Evolutionary conservation across 1,284 basidiomycete genomes (phyloP).

Genomic region (Filobasidium uniguttulatum): DNA sequence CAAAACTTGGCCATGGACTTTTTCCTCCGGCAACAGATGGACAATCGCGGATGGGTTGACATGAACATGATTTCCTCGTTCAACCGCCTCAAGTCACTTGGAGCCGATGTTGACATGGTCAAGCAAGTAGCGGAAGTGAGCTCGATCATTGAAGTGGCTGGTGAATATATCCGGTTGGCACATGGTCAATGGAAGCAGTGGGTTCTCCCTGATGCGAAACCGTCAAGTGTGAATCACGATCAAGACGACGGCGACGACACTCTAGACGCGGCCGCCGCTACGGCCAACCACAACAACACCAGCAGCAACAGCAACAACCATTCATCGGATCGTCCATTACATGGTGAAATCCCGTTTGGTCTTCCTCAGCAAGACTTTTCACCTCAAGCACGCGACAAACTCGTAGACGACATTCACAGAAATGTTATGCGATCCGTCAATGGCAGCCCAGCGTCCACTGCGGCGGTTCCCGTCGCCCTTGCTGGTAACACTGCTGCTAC

Average conservation of each 20-base stretch:
- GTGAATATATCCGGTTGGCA: conserved; percentile 50
- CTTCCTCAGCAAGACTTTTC: conserved; percentile 7
- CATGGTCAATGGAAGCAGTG: conserved; percentile 49
- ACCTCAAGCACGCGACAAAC: conserved; percentile 10
- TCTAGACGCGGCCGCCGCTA: background rate
- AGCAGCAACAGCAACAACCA: conserved; percentile 5
- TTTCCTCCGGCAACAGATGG: conserved; percentile 78
- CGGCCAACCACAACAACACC: too few relatives aligned
- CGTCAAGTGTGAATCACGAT: too few relatives aligned
- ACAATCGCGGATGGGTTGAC: conserved; percentile 71
- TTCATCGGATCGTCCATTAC: too few relatives aligned
- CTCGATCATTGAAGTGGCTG: conserved; percentile 55
- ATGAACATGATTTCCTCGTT: conserved; percentile 69
- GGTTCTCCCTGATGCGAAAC: conserved; percentile 54
- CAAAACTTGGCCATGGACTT: conserved; percentile 75
- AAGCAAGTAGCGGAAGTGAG: conserved; percentile 57
- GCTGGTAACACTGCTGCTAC: background rate
- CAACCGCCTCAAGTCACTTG: conserved; percentile 62
- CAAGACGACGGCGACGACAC: conserved; percentile 10
- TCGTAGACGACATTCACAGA: conserved; percentile 14
- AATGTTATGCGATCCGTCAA: conserved; percentile 11
- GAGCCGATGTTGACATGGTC: conserved; percentile 52
- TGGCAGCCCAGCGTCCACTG: background rate
- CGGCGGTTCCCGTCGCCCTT: background rate
- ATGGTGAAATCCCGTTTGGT: conserved; percentile 4